Conservation (phyloP, 495 filamentous ascomycete species). For the Penicillium arizonense region DNA sequence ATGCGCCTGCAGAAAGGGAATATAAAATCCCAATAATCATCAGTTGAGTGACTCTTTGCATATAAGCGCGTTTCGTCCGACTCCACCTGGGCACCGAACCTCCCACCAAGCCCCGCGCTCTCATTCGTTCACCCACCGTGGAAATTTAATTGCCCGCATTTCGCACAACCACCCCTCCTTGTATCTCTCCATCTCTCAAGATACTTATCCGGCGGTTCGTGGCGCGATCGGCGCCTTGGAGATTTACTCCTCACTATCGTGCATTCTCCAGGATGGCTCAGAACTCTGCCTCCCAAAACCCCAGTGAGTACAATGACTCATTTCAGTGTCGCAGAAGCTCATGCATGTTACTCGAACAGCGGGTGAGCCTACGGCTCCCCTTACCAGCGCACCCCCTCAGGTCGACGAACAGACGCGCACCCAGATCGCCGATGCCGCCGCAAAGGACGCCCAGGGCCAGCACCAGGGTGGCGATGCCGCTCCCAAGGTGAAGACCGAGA, state of each 20-base stretch:
- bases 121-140: conserved; percentile 28
- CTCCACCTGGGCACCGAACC: conserved; percentile 23
- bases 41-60: background rate
- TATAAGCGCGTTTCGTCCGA: conserved; percentile 5
- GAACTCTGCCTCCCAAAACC: conserved; percentile 54
- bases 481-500: conserved; percentile 60
- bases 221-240: conserved; percentile 51
- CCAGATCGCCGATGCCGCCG: conserved; percentile 41
- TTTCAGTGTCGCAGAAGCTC: conserved; percentile 3
- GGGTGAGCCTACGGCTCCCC: conserved; percentile 53
- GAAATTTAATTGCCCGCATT: conserved; percentile 38
- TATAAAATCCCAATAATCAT: background rate
- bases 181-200: conserved; percentile 33
- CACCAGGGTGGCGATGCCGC: conserved; percentile 39
- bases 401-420: conserved; percentile 47
- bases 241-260: conserved; percentile 43
- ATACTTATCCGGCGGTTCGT: conserved; percentile 50
- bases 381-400: conserved; percentile 44
- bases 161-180: conserved; percentile 35
- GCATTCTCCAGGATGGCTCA: conserved; percentile 58
- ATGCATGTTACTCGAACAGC: conserved; percentile 28
- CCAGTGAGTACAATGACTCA: conserved; percentile 44
- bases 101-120: conserved; percentile 26
- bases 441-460: conserved; percentile 35
- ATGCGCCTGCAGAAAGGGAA: background rate